Conservation (phyloP, 106 monocot species). For the Acorus gramineus region DNA sequence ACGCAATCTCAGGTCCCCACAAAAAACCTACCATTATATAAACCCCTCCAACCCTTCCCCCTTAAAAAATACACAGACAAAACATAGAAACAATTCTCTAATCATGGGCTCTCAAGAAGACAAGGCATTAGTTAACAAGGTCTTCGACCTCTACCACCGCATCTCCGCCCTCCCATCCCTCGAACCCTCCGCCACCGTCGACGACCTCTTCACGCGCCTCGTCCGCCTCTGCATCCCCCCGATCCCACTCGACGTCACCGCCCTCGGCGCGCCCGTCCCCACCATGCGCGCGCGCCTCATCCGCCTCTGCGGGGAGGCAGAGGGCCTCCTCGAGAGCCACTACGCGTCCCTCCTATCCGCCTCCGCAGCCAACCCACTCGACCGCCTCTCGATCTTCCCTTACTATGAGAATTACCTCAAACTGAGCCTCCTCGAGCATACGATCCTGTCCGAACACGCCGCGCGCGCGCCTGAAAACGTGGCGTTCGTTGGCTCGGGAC, state of each 20-base stretch:
- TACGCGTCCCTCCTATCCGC: slow-evolving; percentile 38
- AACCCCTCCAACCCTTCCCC: too few species aligned
- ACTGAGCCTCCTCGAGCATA: slow-evolving; percentile 40
- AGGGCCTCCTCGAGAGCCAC: slow-evolving; percentile 61
- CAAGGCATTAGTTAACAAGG: slow-evolving; percentile 21
- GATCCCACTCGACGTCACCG: slow-evolving; percentile 37
- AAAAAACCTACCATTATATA: too few species aligned
- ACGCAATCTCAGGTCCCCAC: too few species aligned
- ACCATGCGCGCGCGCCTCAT: slow-evolving; percentile 55
- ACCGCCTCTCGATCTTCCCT: slow-evolving; percentile 49
- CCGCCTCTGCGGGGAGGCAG: slow-evolving; percentile 54
- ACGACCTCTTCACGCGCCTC: slow-evolving; percentile 70
- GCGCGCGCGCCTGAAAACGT: slow-evolving; percentile 14
- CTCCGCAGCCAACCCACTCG: slow-evolving; percentile 34
- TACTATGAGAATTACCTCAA: slow-evolving; percentile 71
- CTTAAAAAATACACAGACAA: too few species aligned
- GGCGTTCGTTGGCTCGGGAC: slow-evolving; percentile 80
- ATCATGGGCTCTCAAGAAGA: slow-evolving; percentile 4
- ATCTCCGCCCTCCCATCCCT: slow-evolving; percentile 59
- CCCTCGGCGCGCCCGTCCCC: slow-evolving; percentile 23
- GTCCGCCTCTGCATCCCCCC: slow-evolving; percentile 74
- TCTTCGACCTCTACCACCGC: slow-evolving; percentile 27
- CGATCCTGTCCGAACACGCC: slow-evolving; percentile 30
- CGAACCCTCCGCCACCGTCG: slow-evolving; percentile 41
- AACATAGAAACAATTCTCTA: too few species aligned